phyloP scores from a whole-genome alignment of 1,284 basidiomycete species.

The Melampsora larici-populina region DNA sequence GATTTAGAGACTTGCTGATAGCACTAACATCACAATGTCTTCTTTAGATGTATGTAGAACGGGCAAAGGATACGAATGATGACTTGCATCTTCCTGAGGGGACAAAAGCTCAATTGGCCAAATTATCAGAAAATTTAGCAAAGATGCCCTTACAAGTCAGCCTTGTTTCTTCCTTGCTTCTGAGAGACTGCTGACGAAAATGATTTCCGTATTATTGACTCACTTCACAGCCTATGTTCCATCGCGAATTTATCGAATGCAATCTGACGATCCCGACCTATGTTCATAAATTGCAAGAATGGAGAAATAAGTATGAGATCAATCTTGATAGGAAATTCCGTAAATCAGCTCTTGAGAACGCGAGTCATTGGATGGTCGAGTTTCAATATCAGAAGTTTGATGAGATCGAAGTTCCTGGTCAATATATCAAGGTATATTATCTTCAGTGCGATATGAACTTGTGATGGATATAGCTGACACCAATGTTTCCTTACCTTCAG shows the following conservation, averaged over 20 bases:
- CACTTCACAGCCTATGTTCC: conserved; percentile 69
- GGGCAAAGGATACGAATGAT: conserved; percentile 35
- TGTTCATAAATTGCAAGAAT: conserved; percentile 80
- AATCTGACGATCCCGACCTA: conserved; percentile 83
- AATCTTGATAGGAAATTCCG: conserved; percentile 77
- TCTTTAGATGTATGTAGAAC: conserved; percentile 31
- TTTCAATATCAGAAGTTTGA: conserved; percentile 98
- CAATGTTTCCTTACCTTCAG: conserved; percentile 36
- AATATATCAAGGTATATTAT: conserved; percentile 79
- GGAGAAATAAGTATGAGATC: conserved; percentile 89
- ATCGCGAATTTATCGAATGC: conserved; percentile 81
- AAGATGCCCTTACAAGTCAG: conserved; percentile 49
- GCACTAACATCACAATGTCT: neutral
- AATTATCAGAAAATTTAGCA: conserved; percentile 1
- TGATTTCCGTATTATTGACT: conserved; percentile 34
- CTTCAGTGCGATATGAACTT: neutral
- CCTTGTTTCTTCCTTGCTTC: conserved; percentile 56
- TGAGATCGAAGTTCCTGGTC: conserved; percentile 96
- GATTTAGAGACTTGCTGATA: neutral
- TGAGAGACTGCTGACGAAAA: neutral
- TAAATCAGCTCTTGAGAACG: conserved; percentile 78
- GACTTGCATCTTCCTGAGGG: conserved; percentile 39
- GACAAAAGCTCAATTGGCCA: conserved; percentile 29
- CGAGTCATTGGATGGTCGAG: conserved; percentile 91
- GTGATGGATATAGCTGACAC: neutral